Conservation (phyloP, 2,329 filamentous ascomycete species). For the Fusarium cicatricum region DNA sequence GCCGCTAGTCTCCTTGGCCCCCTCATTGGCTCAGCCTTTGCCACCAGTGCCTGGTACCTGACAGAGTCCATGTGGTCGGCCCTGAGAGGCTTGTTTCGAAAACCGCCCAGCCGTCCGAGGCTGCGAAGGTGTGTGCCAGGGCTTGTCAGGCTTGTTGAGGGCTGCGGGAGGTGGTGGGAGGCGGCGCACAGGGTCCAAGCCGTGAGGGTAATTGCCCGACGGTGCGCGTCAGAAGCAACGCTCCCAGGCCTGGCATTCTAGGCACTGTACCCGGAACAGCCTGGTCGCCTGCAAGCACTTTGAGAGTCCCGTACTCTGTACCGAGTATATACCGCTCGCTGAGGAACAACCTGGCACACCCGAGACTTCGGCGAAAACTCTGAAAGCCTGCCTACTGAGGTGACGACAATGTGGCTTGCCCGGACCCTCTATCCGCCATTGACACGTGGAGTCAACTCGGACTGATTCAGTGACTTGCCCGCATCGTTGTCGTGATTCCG, state of each 20-base stretch:
- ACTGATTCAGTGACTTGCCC: conserved; percentile 20
- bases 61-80: conserved; percentile 51
- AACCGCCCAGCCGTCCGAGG: conserved; percentile 13
- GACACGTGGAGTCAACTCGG: conserved; percentile 26
- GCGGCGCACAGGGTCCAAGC: conserved; percentile 7
- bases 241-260: background rate
- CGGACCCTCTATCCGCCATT: conserved; percentile 8
- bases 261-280: conserved; percentile 12
- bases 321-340: conserved; percentile 16
- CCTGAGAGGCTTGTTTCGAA: conserved; percentile 48
- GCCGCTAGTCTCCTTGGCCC: conserved; percentile 6
- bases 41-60: conserved; percentile 53
- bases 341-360: conserved; percentile 7
- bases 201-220: conserved; percentile 7
- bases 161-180: conserved; percentile 13
- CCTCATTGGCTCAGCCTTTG: conserved; percentile 44
- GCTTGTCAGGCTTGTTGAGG: background rate
- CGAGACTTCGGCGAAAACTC: conserved; percentile 30
- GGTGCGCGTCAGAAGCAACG: conserved; percentile 17
- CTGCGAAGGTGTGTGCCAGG: conserved; percentile 25
- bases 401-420: conserved; percentile 26
- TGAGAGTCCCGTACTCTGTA: too few species aligned
- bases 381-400: conserved; percentile 16
- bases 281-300: conserved; percentile 34
- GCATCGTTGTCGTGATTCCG: too few species aligned